phyloP scores from a whole-genome alignment of 495 filamentous ascomycete genomes.

The Xylaria intraflava region DNA sequence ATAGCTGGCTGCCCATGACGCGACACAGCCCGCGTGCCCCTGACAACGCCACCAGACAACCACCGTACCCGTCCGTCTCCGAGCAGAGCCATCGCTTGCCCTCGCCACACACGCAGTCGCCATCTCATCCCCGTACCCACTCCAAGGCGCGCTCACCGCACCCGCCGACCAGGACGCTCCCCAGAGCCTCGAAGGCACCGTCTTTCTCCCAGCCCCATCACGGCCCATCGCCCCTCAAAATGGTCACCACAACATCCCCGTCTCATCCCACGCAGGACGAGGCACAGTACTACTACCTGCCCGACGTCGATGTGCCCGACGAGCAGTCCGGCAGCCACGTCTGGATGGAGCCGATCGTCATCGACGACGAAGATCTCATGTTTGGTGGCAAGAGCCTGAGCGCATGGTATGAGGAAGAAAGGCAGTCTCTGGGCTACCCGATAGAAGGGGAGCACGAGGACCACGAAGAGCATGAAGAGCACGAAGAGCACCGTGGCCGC shows the following conservation, averaged over 20 bases:
- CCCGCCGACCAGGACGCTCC: conserved; percentile 10
- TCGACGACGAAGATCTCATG: conserved; percentile 52
- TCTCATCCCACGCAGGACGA: conserved; percentile 17
- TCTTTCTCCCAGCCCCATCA: conserved; percentile 8
- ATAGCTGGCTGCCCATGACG: conserved; percentile 17
- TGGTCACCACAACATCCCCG: conserved; percentile 23
- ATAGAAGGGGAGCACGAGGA: conserved; percentile 34
- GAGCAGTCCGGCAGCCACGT: conserved; percentile 30
- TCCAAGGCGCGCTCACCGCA: conserved; percentile 16
- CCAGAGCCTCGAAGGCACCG: conserved; percentile 13
- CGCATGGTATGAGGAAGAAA: conserved; percentile 50
- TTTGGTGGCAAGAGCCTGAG: conserved; percentile 52
- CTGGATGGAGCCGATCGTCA: conserved; percentile 48
- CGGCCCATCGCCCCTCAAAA: conserved; percentile 27
- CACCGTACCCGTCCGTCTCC: conserved; percentile 14
- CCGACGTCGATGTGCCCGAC: conserved; percentile 32
- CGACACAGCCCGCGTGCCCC: conserved; percentile 24
- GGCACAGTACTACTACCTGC: conserved; percentile 31
- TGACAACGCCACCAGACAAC: conserved; percentile 22
- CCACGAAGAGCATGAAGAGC: conserved; percentile 29
- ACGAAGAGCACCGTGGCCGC: conserved; percentile 34
- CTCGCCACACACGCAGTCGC: conserved; percentile 16
- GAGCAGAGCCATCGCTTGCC: conserved; percentile 14
- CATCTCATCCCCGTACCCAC: neutral
- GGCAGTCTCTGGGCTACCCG: conserved; percentile 29